Evolutionary conservation across 129 eudicot species (phyloP), one percentile per base, ranked within the genome.

Genomic region (Ambrosia artemisiifolia): DNA sequence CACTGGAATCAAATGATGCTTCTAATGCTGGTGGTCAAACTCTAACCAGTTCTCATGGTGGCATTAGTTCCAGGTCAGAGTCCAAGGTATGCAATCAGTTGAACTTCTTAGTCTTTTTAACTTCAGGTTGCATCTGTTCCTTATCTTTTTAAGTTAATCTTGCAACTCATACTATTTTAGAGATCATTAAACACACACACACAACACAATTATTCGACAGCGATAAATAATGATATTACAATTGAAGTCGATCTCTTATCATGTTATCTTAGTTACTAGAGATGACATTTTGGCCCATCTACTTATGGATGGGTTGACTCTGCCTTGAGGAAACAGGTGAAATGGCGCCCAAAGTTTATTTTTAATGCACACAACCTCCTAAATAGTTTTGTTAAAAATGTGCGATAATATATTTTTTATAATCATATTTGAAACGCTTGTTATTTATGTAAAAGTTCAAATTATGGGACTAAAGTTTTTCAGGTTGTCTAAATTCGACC

Each of bases 31-130:
- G 46, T 80, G 73, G 71, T 53, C 76, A 65, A 67, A 59, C 74
- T 59, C 65, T 59, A 32, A 79, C 70, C 67, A 64, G 75, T 18
- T 54, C 64, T 56, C 63, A 46, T 82, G 71, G 75, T 42, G 84
- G 76, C 63, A 56, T 75, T 24, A 67, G 59, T 32, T 75, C 82
- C 49, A 73, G 69, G 74, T 63, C 81, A 32, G 75, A 73, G 64
- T 77, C 71, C 72, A 82, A 87, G 91, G 98, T 92, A 83, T 70
- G 50, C 50, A 16, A 20, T 50, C 30, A 49, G n/a, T 35, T 75
- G 59, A 73, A 28, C 28, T 44, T 66, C 7, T 55, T 64, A 9
- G 55, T 40, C 24, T 35, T 71, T 71, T 57, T 71, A 34, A 56
- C 43, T 19, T 55, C 44, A 60, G 51, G 3, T 5, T 19, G 65